phyloP scores from a whole-genome alignment of 192 early-diverging fungal species.

The Chytriomyces hyalinus region DNA sequence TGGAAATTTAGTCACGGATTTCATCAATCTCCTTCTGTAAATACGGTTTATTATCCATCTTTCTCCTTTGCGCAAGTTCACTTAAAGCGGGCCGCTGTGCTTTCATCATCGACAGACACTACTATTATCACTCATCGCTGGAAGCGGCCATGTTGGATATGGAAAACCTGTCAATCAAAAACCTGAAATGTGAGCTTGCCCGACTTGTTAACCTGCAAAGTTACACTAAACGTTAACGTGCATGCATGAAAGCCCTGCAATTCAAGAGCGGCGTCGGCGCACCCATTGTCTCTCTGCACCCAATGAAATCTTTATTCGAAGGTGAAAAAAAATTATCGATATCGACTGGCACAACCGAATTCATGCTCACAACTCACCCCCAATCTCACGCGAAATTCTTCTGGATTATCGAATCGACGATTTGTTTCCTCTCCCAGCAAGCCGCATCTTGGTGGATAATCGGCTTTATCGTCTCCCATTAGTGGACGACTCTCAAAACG shows the following conservation, averaged over 20 bases:
- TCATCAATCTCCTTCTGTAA: conserved; percentile 91
- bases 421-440: conserved; percentile 52
- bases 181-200: conserved; percentile 69
- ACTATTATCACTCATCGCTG: conserved; percentile 70
- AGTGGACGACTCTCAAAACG: conserved; percentile 74
- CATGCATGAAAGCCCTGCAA: conserved; percentile 20
- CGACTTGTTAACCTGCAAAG: conserved; percentile 62
- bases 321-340: conserved; percentile 22
- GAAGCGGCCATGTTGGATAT: conserved; percentile 86
- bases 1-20: conserved; percentile 76
- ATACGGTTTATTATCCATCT: background rate
- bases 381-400: conserved; percentile 1
- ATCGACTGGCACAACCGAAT: too few relatives aligned
- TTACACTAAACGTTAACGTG: background rate
- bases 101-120: conserved; percentile 50
- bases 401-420: conserved; percentile 1
- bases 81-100: background rate
- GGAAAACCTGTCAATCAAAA: conserved; percentile 75
- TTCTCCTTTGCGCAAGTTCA: background rate
- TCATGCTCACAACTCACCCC: too few relatives aligned
- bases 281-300: conserved; percentile 77
- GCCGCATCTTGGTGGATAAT: conserved; percentile 76
- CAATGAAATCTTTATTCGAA: conserved; percentile 85
- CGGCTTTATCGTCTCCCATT: conserved; percentile 88
- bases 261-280: conserved; percentile 13